Base-by-base conservation (phyloP, 1,284 basidiomycete genomes). In the Irpex sp. region DNA sequence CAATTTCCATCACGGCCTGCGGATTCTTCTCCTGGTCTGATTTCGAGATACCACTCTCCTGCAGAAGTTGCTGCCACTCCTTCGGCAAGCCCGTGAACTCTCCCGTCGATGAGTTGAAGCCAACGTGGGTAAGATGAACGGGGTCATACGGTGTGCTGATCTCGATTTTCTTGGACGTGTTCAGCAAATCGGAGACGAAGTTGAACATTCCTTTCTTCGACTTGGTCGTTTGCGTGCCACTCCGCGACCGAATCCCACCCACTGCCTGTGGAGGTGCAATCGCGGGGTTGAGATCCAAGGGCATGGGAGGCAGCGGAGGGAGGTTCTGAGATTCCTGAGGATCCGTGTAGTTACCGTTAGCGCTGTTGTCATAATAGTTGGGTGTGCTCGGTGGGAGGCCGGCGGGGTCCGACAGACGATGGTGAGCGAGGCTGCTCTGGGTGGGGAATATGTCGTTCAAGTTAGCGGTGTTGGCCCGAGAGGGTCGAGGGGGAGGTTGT, bases 81-180 rank as follows among this genome's bases (percentile, higher is more conserved):
- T 96, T 96, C 1, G 97, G 97, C 62, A 99, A 83, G 3, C 97
- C 97, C 7, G 93, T 96, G 79, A 96, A 99, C 79, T 99, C 96
- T 64, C 97, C 97, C 0, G 97, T 99, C 65, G 94, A 96, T 38
- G 94, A 95, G 79, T 99, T 98, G 86, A 98, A 99, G 66, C 97
- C 97, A 74, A 99, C 97, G 74, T 99, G 97, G 0, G 97, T 99
- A 69, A 99, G 89, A 79, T 99, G 97, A 48, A 99, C 96, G n/a
- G 97, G 97, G 77, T 99, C 97, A 76, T 98, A 99, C 1, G 95
- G 97, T 2, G 95, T 97, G 69, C 93, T 96, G 80, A 99, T 99
- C 78, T 97, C 95, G 17, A 91, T 90, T 51, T 93, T 86, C 80
- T 94, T 96, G 26, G 70, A 72, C 64, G 61, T 72, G 67, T 72